These are phyloP conservation scores for Sporopachydermia quercuum DNA, from an alignment of 805 yeast species.

Conservation along the genomic window DNA sequence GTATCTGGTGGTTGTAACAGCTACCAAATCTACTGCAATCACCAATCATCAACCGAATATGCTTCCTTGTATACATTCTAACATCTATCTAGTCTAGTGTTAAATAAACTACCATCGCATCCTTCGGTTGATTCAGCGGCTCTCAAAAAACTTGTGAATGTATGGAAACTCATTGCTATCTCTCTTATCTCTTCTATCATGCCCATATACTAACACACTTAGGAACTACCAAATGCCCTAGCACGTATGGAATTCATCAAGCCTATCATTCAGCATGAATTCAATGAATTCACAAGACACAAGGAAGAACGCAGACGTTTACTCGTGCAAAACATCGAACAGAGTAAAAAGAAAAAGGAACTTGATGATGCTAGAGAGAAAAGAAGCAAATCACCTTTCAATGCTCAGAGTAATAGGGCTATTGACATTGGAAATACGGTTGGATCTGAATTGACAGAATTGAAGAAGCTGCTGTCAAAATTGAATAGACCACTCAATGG, in stretches of 20 bases:
- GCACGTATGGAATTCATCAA: background rate
- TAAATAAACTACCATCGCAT: constrained; percentile 30
- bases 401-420: background rate
- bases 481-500: too few relatives aligned
- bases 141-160: constrained; percentile 11
- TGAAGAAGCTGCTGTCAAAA: background rate
- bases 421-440: too few relatives aligned
- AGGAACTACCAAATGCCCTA: background rate
- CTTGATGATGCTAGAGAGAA: background rate
- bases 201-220: background rate
- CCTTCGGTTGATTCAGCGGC: constrained; percentile 24
- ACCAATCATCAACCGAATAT: too few relatives aligned
- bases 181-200: background rate
- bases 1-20: too few relatives aligned
- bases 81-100: constrained; percentile 20
- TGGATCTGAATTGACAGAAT: background rate
- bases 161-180: background rate
- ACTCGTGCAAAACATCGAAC: background rate
- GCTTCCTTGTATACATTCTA: background rate
- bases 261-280: background rate
- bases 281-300: background rate
- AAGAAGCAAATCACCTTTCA: background rate
- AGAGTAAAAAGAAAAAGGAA: background rate
- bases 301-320: background rate
- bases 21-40: too few relatives aligned